Base-by-base conservation (phyloP, 768 basidiomycete genomes). In the Pluteus cervinus region DNA sequence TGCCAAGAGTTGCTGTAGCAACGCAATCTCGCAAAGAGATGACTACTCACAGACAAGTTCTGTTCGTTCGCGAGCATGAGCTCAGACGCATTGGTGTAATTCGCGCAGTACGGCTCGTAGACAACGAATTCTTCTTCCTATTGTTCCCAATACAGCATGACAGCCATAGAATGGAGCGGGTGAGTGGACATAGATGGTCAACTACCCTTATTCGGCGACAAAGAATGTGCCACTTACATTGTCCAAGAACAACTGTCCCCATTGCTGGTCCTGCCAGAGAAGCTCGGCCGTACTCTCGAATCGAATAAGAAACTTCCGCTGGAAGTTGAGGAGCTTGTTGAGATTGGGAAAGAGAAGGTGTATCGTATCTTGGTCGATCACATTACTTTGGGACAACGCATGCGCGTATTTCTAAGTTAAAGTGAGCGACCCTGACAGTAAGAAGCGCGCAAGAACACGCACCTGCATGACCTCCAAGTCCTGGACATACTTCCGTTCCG, bases 391-490 rank as follows among this genome's bases (percentile, higher is more conserved):
- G 5, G 89, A 72, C 41, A 97, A 65, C 11, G 85, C 82, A 32
- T 75, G 82, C 12, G 93, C 78, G 54, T 97, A 98, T 77, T 86
- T 84, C 92, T 96, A 54, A 3, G 29, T 25, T 8, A 42, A 34
- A 42, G 29, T 52, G 47, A 41, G 55, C 41, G 45, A 51, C 42
- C 23, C 37, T 39, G 16, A 14, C 20, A 32, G 47, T 6, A 42
- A 38, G 31, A 39, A 39, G 15, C 30, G 43, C 11, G 35, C 43
- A 33, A 51, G 25, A 37, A 42, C 21, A 55, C 81, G 52, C 48
- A 90, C 92, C 76, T 94, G 92, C 73, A 98, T 86, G 52, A 91
- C 81, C 58, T 96, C 92, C 46, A 99, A 68, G 63, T 98, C 96
- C 60, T 89, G 85, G 4, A 98, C 94, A 58, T 90, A 98, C 63